Conservation (phyloP, 2,329 filamentous ascomycete genomes). For the Colletotrichum neosansevieriae region DNA sequence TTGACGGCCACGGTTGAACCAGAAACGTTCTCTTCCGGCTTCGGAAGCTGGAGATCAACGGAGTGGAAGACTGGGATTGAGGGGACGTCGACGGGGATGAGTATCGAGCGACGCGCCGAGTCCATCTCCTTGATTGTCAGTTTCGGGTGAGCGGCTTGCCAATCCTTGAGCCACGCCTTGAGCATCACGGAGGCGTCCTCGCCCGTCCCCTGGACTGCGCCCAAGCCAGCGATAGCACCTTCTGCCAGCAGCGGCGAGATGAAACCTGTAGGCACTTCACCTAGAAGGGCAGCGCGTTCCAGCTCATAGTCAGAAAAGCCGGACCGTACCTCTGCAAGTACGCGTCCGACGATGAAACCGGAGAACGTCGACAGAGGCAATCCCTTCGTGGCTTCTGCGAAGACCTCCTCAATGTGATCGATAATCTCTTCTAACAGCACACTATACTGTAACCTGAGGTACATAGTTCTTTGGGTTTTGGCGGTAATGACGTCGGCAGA, state of each 20-base stretch:
- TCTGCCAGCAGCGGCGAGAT: constrained; percentile 62
- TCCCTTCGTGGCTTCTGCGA: constrained; percentile 55
- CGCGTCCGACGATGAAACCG: constrained; percentile 58
- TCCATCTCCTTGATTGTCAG: constrained; percentile 49
- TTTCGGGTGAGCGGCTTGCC: constrained; percentile 51
- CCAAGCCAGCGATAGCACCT: constrained; percentile 63
- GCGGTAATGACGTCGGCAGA: constrained; percentile 46
- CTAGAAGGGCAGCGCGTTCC: constrained; percentile 67
- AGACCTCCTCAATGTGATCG: constrained; percentile 57
- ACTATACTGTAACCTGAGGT: constrained; percentile 80
- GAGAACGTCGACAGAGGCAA: constrained; percentile 60
- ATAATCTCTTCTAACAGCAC: constrained; percentile 81
- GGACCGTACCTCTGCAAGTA: constrained; percentile 58
- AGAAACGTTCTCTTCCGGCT: constrained; percentile 26
- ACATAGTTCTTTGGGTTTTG: constrained; percentile 62
- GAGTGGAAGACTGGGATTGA: constrained; percentile 86
- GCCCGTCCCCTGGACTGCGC: constrained; percentile 51
- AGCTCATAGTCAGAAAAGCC: constrained; percentile 64
- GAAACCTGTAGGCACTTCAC: constrained; percentile 62
- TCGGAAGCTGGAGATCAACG: constrained; percentile 68
- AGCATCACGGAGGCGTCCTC: constrained; percentile 48
- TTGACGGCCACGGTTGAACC: constrained; percentile 68
- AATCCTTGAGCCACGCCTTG: constrained; percentile 51
- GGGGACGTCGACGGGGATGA: constrained; percentile 91
- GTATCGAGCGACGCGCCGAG: constrained; percentile 68